These are phyloP conservation scores for Arthrobotrys conoides DNA, from an alignment of 2,329 filamentous ascomycete genomes.

Conservation along the genomic window DNA sequence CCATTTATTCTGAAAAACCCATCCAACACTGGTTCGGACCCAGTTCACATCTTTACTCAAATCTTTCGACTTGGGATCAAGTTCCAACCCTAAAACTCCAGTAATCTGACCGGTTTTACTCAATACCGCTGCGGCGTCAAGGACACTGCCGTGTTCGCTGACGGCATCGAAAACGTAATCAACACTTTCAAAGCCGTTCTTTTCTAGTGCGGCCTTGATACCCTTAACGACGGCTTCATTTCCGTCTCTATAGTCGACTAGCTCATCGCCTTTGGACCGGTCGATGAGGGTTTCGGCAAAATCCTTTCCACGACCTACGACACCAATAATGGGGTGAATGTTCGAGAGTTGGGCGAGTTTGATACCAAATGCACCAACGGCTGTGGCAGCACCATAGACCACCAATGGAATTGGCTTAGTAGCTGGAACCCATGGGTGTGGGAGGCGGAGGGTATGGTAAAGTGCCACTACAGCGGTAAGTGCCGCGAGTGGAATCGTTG, in stretches of 20 bases:
- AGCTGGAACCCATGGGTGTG: slow-evolving; percentile 70
- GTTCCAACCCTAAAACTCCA: slow-evolving; percentile 66
- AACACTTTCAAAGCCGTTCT: slow-evolving; percentile 66
- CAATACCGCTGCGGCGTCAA: slow-evolving; percentile 69
- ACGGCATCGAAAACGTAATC: slow-evolving; percentile 74
- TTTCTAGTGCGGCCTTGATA: slow-evolving; percentile 68
- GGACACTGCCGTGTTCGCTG: slow-evolving; percentile 70
- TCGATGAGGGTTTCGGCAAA: slow-evolving; percentile 73
- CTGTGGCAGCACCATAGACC: slow-evolving; percentile 71
- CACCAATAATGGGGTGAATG: slow-evolving; percentile 75
- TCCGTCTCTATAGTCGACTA: slow-evolving; percentile 75
- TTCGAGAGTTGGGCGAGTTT: slow-evolving; percentile 72
- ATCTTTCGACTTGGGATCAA: slow-evolving; percentile 27
- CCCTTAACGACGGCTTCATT: slow-evolving; percentile 69
- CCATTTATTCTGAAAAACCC: slow-evolving; percentile 63
- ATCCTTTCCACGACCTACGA: slow-evolving; percentile 72
- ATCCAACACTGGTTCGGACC: slow-evolving; percentile 66
- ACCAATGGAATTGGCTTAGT: slow-evolving; percentile 61
- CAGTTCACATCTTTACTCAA: slow-evolving; percentile 66
- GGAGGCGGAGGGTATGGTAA: slow-evolving; percentile 69
- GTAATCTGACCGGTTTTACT: slow-evolving; percentile 67
- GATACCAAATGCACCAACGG: slow-evolving; percentile 74
- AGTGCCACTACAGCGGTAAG: slow-evolving; percentile 70
- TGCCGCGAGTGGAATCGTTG: slow-evolving; percentile 69
- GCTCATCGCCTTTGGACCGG: slow-evolving; percentile 71